A percentile compares a stretch with the other conserved stretches of the same genome.
Conservation (phyloP, 2,329 filamentous ascomycete genomes). For the Neocatenulostroma microsporum region DNA sequence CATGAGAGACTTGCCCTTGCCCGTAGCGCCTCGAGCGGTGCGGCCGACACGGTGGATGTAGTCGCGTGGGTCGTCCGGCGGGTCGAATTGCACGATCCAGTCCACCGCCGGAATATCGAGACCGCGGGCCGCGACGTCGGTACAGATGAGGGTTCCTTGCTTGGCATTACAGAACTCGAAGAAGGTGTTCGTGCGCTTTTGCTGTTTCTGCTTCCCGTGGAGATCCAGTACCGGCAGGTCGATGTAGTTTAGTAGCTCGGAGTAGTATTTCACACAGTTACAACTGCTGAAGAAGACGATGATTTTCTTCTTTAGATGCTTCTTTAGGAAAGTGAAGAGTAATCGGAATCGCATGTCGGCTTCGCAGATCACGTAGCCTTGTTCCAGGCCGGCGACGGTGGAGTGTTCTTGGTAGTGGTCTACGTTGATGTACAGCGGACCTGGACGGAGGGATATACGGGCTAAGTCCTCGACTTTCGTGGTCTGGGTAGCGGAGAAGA, state of each 20-base stretch:
- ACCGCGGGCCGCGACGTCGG: conserved; percentile 89
- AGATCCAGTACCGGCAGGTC: conserved; percentile 81
- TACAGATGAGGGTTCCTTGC: conserved; percentile 85
- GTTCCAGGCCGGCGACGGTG: conserved; percentile 88
- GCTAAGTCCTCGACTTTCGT: conserved; percentile 98
- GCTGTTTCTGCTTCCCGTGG: conserved; percentile 95
- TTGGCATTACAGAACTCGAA: conserved; percentile 90
- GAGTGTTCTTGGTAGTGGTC: conserved; percentile 82
- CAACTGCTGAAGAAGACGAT: conserved; percentile 84
- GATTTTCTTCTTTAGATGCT: conserved; percentile 90
- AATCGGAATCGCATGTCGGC: conserved; percentile 89
- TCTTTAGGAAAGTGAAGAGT: conserved; percentile 88
- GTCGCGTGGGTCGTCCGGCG: conserved; percentile 51
- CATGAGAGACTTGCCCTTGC: conserved; percentile 80
- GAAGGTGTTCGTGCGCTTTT: conserved; percentile 97
- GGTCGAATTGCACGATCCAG: conserved; percentile 94
- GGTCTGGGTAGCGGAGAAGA: conserved; percentile 98
- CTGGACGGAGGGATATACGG: conserved; percentile 81
- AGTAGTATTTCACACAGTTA: conserved; percentile 90
- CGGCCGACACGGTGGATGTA: conserved; percentile 96
- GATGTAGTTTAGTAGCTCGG: conserved; percentile 94
- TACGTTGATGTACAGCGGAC: conserved; percentile 94
- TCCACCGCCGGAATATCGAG: conserved; percentile 94
- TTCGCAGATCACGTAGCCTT: conserved; percentile 91
- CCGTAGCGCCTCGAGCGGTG: conserved; percentile 76